A percentile compares a stretch with the other conserved stretches of the same genome.
Conservation (phyloP, 441 rosid genomes). For the Oxalis stricta region DNA sequence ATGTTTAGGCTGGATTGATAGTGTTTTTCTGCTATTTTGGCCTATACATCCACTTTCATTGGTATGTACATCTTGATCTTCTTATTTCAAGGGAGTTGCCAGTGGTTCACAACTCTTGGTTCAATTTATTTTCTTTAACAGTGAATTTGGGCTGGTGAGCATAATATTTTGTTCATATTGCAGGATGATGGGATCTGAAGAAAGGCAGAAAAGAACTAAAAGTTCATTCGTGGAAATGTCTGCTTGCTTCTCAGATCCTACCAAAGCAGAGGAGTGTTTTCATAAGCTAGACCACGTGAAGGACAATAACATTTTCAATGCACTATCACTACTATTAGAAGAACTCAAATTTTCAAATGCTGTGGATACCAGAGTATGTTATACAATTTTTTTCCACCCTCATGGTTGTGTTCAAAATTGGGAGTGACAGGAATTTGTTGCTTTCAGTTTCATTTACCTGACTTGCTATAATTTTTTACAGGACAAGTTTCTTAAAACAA, state of each 20-base stretch:
- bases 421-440: background rate
- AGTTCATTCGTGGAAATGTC: conserved; percentile 54
- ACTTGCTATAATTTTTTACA: conserved; percentile 21
- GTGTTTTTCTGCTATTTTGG: no score
- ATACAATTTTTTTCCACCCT: conserved; percentile 1
- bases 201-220: conserved; percentile 30
- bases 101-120: background rate
- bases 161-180: conserved; percentile 13
- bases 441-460: background rate
- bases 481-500: conserved; percentile 58
- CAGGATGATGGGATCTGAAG: conserved; percentile 50
- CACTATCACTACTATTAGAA: conserved; percentile 43
- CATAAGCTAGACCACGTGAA: conserved; percentile 51
- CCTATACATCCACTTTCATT: no score
- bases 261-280: conserved; percentile 63
- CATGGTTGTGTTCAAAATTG: no score
- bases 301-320: conserved; percentile 45
- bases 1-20: no score
- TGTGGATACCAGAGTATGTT: conserved; percentile 37
- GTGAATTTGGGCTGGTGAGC: conserved; percentile 7
- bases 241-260: conserved; percentile 61
- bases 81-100: no score
- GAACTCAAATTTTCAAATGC: conserved; percentile 28
- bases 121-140: background rate
- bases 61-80: no score